Evolutionary conservation across 2,329 filamentous ascomycete genomes (phyloP), one percentile per base, ranked within the genome.

Genomic region (Alternaria rosae): DNA sequence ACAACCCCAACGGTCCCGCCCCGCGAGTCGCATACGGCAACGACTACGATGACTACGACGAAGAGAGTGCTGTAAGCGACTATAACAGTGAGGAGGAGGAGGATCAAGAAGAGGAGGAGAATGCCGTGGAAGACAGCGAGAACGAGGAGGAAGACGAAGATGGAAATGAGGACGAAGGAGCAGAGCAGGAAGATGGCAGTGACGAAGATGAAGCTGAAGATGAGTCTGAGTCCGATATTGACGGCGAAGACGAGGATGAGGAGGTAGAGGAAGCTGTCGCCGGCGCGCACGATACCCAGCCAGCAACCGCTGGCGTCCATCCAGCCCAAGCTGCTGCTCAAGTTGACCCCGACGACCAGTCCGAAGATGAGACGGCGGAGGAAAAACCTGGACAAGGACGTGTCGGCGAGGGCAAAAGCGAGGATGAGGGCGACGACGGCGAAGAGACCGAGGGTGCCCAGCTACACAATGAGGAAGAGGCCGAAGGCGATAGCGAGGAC

Each of bases 31-130:
- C 61, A 17, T 64, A 69, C 54, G 54, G 57, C 50, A 35, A 64
- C 15, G 54, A 64, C 26, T 43, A 57, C 32, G 52, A 68, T 15
- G 54, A 56, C 8, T 50, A 65, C 20, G 59, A 53, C 23, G 58
- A 65, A 23, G 66, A 66, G 15, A 56, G 53, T 7, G 57, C 51
- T 28, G 60, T 58, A 5, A 59, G 59, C 11, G 62, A 67, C 5
- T 48, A 63, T n/a, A 64, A 61, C 7, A 61, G 62, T 5, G 57
- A 62, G 3, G 68, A 63, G 3, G 68, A 63, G 2, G 65, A 62
- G 5, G 63, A 61, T 6, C 59, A 61, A 13, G 67, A 66, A 4
- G 65, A 66, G 0, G 38, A 62, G 3, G 66, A 61, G 5, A 56
- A 61, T 9, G 57, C 56, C 7, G 59, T 6, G 53, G 50, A 9